Evolutionary conservation across 179 eudicot genomes (phyloP).

Genomic region (Spergularia azorica): DNA sequence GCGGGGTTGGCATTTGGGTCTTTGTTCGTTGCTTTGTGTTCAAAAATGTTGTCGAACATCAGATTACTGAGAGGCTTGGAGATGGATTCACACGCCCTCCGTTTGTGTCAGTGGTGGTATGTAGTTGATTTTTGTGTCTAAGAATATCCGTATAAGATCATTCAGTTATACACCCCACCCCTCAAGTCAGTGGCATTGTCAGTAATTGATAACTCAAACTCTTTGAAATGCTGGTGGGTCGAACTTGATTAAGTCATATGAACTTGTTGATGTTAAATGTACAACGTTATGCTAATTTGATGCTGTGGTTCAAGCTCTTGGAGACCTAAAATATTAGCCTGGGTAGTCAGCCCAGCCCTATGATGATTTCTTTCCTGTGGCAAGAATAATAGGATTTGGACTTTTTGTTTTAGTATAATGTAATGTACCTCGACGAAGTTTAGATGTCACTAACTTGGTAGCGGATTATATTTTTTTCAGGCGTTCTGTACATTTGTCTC

Average conservation of each 20-base stretch:
- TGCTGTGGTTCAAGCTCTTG: too few species aligned
- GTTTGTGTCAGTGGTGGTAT: conserved; percentile 86
- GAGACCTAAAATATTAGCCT: too few species aligned
- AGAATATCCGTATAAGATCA: conserved; percentile 6
- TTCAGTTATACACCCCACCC: not conserved
- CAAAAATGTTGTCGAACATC: conserved; percentile 54
- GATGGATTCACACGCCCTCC: conserved; percentile 87
- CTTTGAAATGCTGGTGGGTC: too few species aligned
- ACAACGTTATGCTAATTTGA: too few species aligned
- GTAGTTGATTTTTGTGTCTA: conserved; percentile 12
- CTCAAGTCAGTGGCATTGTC: not conserved
- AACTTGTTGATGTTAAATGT: too few species aligned
- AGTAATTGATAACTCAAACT: not conserved
- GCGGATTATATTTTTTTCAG: conserved; percentile 43
- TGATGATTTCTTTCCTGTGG: not conserved
- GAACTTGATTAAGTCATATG: too few species aligned
- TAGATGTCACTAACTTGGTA: not conserved
- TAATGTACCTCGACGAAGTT: not conserved
- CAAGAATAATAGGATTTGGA: not conserved
- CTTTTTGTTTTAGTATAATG: not conserved
- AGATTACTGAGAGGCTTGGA: conserved; percentile 76
- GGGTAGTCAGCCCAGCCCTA: not conserved
- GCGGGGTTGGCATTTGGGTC: conserved; percentile 79
- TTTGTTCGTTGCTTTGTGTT: conserved; percentile 81
- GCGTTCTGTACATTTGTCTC: conserved; percentile 79